These are phyloP conservation scores for Neonectria neomacrospora DNA, from an alignment of 2,329 filamentous ascomycete species.

Conservation along the genomic window DNA sequence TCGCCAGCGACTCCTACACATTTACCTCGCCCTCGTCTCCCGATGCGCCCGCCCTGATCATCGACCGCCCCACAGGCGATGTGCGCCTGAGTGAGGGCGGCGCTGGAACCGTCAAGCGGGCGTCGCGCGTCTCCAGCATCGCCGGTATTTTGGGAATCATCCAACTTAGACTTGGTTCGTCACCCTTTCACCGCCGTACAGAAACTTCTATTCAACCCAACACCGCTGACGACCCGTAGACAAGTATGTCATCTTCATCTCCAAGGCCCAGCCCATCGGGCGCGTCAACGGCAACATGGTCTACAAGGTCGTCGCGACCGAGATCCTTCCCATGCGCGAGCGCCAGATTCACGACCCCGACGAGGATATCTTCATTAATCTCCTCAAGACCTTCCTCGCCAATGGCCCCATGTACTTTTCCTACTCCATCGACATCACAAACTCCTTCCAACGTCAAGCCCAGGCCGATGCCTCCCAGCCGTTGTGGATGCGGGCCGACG, in stretches of 20 bases:
- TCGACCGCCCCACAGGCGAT: constrained; percentile 93
- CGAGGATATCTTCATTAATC: constrained; percentile 87
- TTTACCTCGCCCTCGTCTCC: constrained; percentile 97
- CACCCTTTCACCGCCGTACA: constrained; percentile 25
- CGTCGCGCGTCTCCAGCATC: constrained; percentile 83
- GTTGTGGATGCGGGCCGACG: constrained; percentile 91
- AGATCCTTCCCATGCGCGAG: constrained; percentile 94
- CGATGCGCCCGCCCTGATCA: constrained; percentile 84
- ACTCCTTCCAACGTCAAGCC: constrained; percentile 94
- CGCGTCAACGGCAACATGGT: constrained; percentile 95
- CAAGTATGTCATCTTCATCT: constrained; percentile 97
- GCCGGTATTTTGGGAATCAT: constrained; percentile 95
- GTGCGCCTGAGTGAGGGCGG: constrained; percentile 85
- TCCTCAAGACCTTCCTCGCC: constrained; percentile 85
- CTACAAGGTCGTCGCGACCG: constrained; percentile 90
- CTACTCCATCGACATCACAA: constrained; percentile 96
- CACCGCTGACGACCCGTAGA: constrained; percentile 58
- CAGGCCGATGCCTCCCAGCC: constrained; percentile 77
- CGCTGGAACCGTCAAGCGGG: constrained; percentile 78
- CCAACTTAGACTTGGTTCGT: constrained; percentile 87
- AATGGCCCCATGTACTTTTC: constrained; percentile 96
- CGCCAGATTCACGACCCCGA: constrained; percentile 90
- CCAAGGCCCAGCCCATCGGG: constrained; percentile 90
- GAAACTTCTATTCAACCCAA: constrained; percentile 23
- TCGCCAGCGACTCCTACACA: constrained; percentile 90